Evolutionary conservation across 306 rosid genomes (phyloP).

Genomic region (Senna siamea): DNA sequence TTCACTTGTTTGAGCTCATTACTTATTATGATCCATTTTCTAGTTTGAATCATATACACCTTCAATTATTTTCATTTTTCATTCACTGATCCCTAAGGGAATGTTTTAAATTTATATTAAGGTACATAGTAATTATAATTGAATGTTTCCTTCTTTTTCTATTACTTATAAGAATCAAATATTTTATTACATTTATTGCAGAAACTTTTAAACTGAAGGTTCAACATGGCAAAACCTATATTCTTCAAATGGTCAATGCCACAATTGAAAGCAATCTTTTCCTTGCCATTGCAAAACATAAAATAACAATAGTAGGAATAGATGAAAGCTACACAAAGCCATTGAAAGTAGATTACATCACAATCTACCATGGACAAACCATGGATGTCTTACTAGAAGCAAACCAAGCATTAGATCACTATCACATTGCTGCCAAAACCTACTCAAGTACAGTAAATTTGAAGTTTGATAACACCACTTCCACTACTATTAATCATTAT

Average conservation of each 20-base stretch:
- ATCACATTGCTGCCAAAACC: constrained; percentile 57
- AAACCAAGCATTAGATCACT: not conserved
- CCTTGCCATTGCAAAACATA: not conserved
- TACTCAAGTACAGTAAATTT: constrained; percentile 24
- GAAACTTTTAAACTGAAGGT: constrained; percentile 48
- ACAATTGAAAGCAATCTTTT: not conserved
- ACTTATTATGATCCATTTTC: too few species aligned
- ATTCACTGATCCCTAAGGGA: too few species aligned
- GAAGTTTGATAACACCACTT: constrained; percentile 41
- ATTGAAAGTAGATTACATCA: not conserved
- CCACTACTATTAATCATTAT: constrained; percentile 50
- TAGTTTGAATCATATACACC: too few species aligned
- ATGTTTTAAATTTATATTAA: too few species aligned
- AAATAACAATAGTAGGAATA: not conserved
- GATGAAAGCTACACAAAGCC: not conserved
- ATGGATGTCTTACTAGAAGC: not conserved
- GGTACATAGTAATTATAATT: too few species aligned
- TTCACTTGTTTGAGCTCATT: too few species aligned
- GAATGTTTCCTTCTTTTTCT: too few species aligned
- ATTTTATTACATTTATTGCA: constrained; percentile 7
- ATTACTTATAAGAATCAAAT: too few species aligned
- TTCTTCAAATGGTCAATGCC: not conserved
- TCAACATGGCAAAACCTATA: not conserved
- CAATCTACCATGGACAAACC: not conserved
- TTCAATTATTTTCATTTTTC: too few species aligned